phyloP scores from a whole-genome alignment of 2,329 filamentous ascomycete genomes.

The Monosporascus sp. region DNA sequence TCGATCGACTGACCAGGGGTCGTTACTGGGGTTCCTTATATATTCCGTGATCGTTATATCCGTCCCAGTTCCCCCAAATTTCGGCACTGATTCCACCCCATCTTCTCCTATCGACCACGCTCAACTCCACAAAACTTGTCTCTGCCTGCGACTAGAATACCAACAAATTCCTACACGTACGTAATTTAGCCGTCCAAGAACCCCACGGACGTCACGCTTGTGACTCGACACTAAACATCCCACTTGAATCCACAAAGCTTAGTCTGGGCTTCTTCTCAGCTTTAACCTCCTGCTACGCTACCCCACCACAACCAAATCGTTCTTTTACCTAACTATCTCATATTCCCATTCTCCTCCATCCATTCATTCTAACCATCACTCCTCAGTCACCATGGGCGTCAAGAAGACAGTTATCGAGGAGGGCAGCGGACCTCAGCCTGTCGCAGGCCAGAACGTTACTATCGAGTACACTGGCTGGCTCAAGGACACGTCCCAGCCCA shows the following conservation, averaged over 20 bases:
- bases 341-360: neutral
- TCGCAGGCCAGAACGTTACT: slow-evolving; percentile 64
- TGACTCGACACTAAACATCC: neutral
- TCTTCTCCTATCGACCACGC: too few species aligned
- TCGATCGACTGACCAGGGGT: too few species aligned
- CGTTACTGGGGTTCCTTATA: too few species aligned
- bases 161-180: neutral
- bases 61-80: too few species aligned
- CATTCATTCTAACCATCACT: slow-evolving; percentile 2
- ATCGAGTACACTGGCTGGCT: slow-evolving; percentile 93
- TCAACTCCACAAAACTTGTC: too few species aligned
- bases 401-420: slow-evolving; percentile 57
- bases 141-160: too few species aligned
- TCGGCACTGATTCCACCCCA: too few species aligned
- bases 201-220: neutral
- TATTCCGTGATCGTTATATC: too few species aligned
- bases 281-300: neutral
- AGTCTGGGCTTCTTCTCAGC: neutral
- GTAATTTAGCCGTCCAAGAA: neutral
- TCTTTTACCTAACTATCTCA: neutral
- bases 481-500: slow-evolving; percentile 56
- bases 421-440: slow-evolving; percentile 60
- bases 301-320: neutral
- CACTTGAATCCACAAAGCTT: neutral
- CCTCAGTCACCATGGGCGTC: slow-evolving; percentile 59